Base-by-base conservation (phyloP, 495 filamentous ascomycete species). In the Gamarada debralockiae region DNA sequence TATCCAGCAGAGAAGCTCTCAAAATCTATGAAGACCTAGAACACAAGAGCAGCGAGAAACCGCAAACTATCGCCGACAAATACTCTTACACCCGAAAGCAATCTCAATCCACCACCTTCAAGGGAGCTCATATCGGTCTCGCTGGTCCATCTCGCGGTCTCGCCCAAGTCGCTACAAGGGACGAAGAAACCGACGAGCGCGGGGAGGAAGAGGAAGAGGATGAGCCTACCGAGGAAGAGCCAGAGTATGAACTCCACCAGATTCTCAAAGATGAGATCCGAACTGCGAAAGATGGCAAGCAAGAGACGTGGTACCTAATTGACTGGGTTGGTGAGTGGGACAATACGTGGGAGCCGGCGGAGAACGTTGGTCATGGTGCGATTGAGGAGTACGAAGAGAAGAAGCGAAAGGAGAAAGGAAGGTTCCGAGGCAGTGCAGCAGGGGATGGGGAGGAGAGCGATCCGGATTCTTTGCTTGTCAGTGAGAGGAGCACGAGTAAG, bases 401-500 rank as follows among this genome's bases (percentile, higher is more conserved):
- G 20, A 15, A 29, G 29, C 10, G 22, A 25, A 21, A 21, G 17
- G 14, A 43, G 37, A n/a, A 39, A 4, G n/a, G 20, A 23, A 3
- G 21, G 20, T 14, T 20, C 18, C 14, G 37, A 15, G n/a, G 37
- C n/a, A 15, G n/a, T 15, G n/a, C 37, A 14, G 6, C 4, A 7
- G 4, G n/a, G 4, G 37, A 39, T 20, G 37, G 14, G n/a, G n/a
- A 6, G 3, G 18, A 20, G 4, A 20, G 37, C 14, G 14, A 39
- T 39, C 14, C 37, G 37, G 37, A 20, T 20, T 39, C 37, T 20
- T 20, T n/a, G n/a, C 6, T 39, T 15, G n/a, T n/a, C 6, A 4
- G 31, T 8, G 45, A 27, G 14, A 55, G 68, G 29, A 47, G 24
- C 3, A 24, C 36, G 70, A 65, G 68, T 23, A 72, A 73, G 6